Evolutionary conservation across 176 grass and related monocot species (phyloP).

Genomic region (Rhynchospora breviuscula): DNA sequence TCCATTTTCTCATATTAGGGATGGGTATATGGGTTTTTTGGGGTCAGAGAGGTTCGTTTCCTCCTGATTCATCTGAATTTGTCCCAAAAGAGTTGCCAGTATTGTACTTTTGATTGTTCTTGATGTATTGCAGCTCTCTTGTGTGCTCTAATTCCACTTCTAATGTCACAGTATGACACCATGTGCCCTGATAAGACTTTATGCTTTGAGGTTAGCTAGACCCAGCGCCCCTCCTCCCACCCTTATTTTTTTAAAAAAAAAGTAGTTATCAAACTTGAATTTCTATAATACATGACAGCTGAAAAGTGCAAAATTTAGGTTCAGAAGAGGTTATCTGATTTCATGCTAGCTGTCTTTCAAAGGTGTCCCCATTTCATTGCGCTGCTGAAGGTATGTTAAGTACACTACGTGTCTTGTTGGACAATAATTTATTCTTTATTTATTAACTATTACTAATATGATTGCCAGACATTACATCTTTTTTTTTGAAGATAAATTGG

Average conservation of each 20-base stretch:
- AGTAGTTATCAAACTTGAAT: neutral
- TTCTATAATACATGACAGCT: neutral
- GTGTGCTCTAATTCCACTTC: conserved; percentile 82
- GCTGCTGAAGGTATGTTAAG: conserved; percentile 55
- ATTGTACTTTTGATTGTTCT: conserved; percentile 22
- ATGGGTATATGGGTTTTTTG: neutral
- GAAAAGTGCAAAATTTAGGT: conserved; percentile 41
- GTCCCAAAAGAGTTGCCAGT: conserved; percentile 16
- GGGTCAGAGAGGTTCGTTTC: neutral
- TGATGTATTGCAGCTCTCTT: conserved; percentile 56
- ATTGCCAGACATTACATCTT: neutral
- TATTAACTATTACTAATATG: neutral
- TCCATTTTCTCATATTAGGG: neutral
- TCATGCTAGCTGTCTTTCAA: conserved; percentile 79
- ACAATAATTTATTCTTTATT: neutral
- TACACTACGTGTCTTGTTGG: conserved; percentile 23
- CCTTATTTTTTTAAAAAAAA: neutral
- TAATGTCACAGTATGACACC: conserved; percentile 85
- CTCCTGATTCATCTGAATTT: neutral
- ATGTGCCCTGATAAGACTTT: conserved; percentile 92
- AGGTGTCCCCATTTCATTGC: conserved; percentile 71
- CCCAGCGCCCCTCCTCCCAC: neutral
- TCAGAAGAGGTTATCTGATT: conserved; percentile 77
- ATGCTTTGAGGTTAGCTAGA: conserved; percentile 63
- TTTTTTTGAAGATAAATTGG: too few species aligned